Evolutionary conservation across 495 filamentous ascomycete species (phyloP).

Genomic region (Cudoniella acicularis): DNA sequence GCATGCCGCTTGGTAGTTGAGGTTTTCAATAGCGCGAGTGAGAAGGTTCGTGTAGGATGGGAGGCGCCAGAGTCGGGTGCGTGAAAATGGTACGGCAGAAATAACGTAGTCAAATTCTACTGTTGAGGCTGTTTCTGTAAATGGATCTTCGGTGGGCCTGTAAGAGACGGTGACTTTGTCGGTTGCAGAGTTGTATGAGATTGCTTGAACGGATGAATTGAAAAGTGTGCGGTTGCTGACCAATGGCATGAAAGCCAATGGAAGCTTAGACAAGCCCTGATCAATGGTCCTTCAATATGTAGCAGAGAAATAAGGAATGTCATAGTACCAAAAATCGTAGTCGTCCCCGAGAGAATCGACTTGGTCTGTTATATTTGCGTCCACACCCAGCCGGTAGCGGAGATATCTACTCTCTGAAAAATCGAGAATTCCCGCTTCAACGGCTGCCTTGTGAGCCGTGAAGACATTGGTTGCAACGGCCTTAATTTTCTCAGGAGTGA

Average conservation of each 20-base stretch:
- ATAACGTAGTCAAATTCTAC: conserved; percentile 61
- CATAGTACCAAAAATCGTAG: conserved; percentile 33
- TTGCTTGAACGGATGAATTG: conserved; percentile 45
- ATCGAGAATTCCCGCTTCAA: conserved; percentile 39
- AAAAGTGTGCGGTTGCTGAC: conserved; percentile 53
- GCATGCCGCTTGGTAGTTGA: conserved; percentile 57
- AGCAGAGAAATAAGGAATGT: conserved; percentile 57
- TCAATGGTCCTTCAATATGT: conserved; percentile 63
- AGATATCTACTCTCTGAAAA: conserved; percentile 63
- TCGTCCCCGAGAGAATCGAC: conserved; percentile 29
- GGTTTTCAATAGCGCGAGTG: conserved; percentile 53
- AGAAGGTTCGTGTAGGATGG: conserved; percentile 40
- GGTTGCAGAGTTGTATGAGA: conserved; percentile 36
- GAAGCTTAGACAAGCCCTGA: conserved; percentile 54
- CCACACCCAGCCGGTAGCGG: conserved; percentile 50
- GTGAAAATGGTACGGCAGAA: conserved; percentile 58
- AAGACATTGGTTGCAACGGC: conserved; percentile 55
- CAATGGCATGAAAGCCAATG: conserved; percentile 57
- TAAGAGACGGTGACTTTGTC: conserved; percentile 46
- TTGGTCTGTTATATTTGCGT: conserved; percentile 52
- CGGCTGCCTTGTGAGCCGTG: conserved; percentile 52
- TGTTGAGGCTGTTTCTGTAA: not conserved
- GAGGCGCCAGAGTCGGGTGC: conserved; percentile 50
- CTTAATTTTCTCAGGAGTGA: not conserved
- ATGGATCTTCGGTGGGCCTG: conserved; percentile 20